Conservation (phyloP, 371 early-diverging fungal genomes). For the Rhizopus stolonifer region DNA sequence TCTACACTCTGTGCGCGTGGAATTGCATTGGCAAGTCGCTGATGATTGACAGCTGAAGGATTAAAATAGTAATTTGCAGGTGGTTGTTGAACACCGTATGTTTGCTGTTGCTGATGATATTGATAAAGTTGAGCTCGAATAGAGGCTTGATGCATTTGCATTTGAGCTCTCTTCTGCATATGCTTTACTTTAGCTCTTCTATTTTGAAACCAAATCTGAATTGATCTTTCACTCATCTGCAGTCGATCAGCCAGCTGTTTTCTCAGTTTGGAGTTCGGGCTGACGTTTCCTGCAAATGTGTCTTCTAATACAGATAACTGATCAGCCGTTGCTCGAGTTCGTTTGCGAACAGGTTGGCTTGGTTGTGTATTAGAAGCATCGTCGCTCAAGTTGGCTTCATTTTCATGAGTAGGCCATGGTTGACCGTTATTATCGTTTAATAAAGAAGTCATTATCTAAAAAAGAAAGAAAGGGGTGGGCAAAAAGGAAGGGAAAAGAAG, state of each 20-base stretch:
- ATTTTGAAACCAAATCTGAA: conserved; percentile 99
- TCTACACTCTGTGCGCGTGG: conserved; percentile 45
- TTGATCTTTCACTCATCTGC: conserved; percentile 88
- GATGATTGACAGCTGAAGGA: conserved; percentile 9
- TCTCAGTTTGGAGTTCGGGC: conserved; percentile 80
- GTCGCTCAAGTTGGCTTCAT: neutral
- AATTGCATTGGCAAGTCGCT: conserved; percentile 7
- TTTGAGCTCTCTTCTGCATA: conserved; percentile 60
- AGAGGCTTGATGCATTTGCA: conserved; percentile 41
- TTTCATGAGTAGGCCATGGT: conserved; percentile 6
- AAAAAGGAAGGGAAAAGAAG: conserved; percentile 8
- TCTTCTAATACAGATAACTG: conserved; percentile 77
- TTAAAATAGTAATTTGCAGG: conserved; percentile 4
- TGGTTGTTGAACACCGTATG: conserved; percentile 4
- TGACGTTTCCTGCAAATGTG: conserved; percentile 68
- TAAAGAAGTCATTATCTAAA: conserved; percentile 4
- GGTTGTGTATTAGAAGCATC: conserved; percentile 3
- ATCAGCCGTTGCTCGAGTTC: conserved; percentile 74
- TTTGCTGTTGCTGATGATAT: conserved; percentile 25
- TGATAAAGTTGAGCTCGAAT: conserved; percentile 32
- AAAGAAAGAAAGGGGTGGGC: conserved; percentile 1
- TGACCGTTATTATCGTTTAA: conserved; percentile 1
- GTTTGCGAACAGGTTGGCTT: conserved; percentile 44
- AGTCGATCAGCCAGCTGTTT: conserved; percentile 83
- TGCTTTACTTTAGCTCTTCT: conserved; percentile 91